phyloP scores from a whole-genome alignment of 495 filamentous ascomycete species.

The Aspergillus homomorphus region DNA sequence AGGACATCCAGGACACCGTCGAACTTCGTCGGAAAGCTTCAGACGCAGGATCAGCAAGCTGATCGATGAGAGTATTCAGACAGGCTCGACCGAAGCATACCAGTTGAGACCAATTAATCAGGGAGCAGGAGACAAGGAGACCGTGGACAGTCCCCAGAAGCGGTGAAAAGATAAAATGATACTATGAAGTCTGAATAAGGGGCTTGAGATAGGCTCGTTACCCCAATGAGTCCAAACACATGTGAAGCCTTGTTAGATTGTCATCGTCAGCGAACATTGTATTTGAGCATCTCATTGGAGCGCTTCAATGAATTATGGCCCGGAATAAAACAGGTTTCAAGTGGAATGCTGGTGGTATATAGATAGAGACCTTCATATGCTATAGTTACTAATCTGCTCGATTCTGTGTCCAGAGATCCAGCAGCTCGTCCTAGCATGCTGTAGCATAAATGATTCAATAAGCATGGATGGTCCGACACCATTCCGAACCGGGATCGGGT shows the following conservation, averaged over 20 bases:
- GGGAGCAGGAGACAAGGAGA: slow-evolving; percentile 16
- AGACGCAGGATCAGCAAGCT: slow-evolving; percentile 38
- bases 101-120: slow-evolving; percentile 24
- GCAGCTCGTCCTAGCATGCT: no score
- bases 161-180: background rate
- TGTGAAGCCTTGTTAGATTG: background rate
- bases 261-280: background rate
- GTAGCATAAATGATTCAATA: no score
- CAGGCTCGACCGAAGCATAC: slow-evolving; percentile 25
- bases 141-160: slow-evolving; percentile 8
- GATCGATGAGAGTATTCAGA: slow-evolving; percentile 37
- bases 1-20: slow-evolving; percentile 23
- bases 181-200: no score
- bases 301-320: background rate
- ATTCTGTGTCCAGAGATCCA: no score
- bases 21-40: slow-evolving; percentile 39
- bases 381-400: no score
- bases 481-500: no score
- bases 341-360: no score
- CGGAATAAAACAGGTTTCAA: background rate
- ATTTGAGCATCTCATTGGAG: background rate
- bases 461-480: no score
- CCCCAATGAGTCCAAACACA: no score
- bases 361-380: no score
- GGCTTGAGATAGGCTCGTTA: background rate